Evolutionary conservation across 192 early-diverging fungal genomes (phyloP).

Genomic region (Thamnidium elegans): DNA sequence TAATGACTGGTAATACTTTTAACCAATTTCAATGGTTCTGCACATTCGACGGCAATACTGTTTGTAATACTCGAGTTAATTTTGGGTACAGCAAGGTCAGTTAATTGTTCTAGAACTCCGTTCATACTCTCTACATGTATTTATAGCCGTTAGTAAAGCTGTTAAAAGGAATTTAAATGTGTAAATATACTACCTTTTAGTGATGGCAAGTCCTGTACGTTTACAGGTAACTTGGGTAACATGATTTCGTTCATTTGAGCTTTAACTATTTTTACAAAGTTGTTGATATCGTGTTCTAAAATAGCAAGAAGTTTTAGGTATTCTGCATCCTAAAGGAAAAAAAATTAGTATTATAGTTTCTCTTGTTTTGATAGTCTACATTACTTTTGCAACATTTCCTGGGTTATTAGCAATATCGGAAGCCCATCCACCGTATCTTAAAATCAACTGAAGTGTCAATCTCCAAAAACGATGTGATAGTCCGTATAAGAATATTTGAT

Average conservation of each 20-base stretch:
- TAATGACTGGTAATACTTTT: slow-evolving; percentile 39
- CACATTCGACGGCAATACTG: slow-evolving; percentile 46
- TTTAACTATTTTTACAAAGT: neutral
- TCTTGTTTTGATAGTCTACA: neutral
- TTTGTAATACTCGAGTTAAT: slow-evolving; percentile 37
- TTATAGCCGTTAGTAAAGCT: neutral
- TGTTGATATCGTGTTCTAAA: slow-evolving; percentile 7
- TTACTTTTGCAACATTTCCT: neutral
- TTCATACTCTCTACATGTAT: slow-evolving; percentile 34
- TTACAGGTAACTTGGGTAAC: slow-evolving; percentile 41
- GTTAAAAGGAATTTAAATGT: neutral
- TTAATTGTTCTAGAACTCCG: slow-evolving; percentile 15
- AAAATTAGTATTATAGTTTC: neutral
- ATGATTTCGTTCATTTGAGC: slow-evolving; percentile 29
- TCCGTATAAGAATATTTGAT: slow-evolving; percentile 54
- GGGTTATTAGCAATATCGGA: slow-evolving; percentile 11
- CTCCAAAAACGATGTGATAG: slow-evolving; percentile 61
- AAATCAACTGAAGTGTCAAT: slow-evolving; percentile 50
- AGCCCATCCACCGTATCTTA: slow-evolving; percentile 32
- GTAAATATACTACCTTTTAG: slow-evolving; percentile 38
- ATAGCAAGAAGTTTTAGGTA: neutral
- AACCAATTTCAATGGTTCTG: slow-evolving; percentile 40
- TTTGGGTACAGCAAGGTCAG: slow-evolving; percentile 34
- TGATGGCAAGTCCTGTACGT: slow-evolving; percentile 41
- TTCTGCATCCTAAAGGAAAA: neutral